Percentiles rank a stretch among this genome's conserved stretches.
Evolutionary conservation across 495 filamentous ascomycete genomes (phyloP).

Genomic region (Hypoxylon fuscum): DNA sequence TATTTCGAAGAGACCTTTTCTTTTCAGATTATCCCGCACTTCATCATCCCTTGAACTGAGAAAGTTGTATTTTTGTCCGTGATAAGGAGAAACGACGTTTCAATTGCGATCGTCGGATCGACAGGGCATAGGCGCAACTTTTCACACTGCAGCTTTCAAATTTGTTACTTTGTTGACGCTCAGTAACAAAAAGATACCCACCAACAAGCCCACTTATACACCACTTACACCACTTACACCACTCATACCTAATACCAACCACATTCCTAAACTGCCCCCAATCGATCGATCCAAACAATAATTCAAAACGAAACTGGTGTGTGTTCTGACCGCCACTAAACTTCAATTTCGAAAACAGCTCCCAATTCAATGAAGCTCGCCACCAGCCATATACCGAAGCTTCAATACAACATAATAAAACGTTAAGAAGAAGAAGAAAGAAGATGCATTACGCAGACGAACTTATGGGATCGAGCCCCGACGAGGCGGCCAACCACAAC

Average conservation of each 20-base stretch:
- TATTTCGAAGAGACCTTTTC: slow-evolving; percentile 13
- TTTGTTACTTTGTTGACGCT: slow-evolving; percentile 20
- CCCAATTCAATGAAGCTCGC: slow-evolving; percentile 36
- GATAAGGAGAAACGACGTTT: slow-evolving; percentile 26
- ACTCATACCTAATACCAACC: not conserved
- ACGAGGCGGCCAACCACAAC: slow-evolving; percentile 41
- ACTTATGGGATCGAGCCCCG: slow-evolving; percentile 11
- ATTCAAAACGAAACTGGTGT: not conserved
- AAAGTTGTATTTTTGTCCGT: slow-evolving; percentile 4
- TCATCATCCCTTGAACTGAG: slow-evolving; percentile 5
- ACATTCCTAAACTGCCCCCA: slow-evolving; percentile 9
- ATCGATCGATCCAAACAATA: slow-evolving; percentile 24
- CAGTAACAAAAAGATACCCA: slow-evolving; percentile 27
- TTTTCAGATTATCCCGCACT: slow-evolving; percentile 21
- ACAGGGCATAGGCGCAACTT: slow-evolving; percentile 29
- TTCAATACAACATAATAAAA: slow-evolving; percentile 20
- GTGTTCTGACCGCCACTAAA: not conserved
- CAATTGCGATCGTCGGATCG: slow-evolving; percentile 46
- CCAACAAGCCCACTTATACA: slow-evolving; percentile 30
- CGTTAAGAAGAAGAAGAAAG: not conserved
- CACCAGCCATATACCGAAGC: slow-evolving; percentile 22
- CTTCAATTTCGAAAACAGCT: slow-evolving; percentile 2
- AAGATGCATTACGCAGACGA: slow-evolving; percentile 35
- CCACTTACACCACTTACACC: not conserved
- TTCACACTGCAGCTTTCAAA: too few species aligned